Conservation (phyloP, 441 rosid genomes). For the Pelargonium cotyledonis region DNA sequence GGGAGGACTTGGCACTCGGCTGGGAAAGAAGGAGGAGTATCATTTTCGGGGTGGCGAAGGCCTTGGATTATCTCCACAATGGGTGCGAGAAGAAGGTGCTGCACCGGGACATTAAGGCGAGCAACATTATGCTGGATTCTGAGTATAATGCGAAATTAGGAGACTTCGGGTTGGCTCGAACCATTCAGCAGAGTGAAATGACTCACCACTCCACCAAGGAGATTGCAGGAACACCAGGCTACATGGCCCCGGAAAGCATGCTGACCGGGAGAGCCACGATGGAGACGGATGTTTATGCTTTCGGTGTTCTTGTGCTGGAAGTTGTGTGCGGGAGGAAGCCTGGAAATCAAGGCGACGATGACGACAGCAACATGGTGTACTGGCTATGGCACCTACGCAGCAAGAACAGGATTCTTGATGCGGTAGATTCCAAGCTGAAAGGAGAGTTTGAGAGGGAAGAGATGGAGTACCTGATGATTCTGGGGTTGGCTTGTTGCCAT, state of each 20-base stretch:
- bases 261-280: slow-evolving; percentile 51
- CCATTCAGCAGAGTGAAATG: slow-evolving; percentile 41
- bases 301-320: slow-evolving; percentile 46
- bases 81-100: slow-evolving; percentile 65
- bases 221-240: slow-evolving; percentile 65
- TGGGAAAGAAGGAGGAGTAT: slow-evolving; percentile 50
- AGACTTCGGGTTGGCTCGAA: slow-evolving; percentile 69
- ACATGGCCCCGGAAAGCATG: slow-evolving; percentile 75
- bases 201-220: slow-evolving; percentile 65
- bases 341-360: slow-evolving; percentile 27
- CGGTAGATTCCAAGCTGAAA: slow-evolving; percentile 41
- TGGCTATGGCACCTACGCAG: slow-evolving; percentile 58
- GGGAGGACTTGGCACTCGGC: slow-evolving; percentile 24
- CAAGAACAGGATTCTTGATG: slow-evolving; percentile 36
- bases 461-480: slow-evolving; percentile 37
- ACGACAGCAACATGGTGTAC: slow-evolving; percentile 46
- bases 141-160: slow-evolving; percentile 49
- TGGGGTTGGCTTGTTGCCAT: slow-evolving; percentile 78
- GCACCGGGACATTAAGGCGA: slow-evolving; percentile 62
- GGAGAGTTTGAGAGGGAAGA: slow-evolving; percentile 30
- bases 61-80: slow-evolving; percentile 65
- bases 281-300: slow-evolving; percentile 51
- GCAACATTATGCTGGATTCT: slow-evolving; percentile 69
- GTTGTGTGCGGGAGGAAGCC: slow-evolving; percentile 52
- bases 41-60: slow-evolving; percentile 46